Evolutionary conservation across 192 early-diverging fungal species (phyloP).

Genomic region (Phlyctochytrium arcticum): DNA sequence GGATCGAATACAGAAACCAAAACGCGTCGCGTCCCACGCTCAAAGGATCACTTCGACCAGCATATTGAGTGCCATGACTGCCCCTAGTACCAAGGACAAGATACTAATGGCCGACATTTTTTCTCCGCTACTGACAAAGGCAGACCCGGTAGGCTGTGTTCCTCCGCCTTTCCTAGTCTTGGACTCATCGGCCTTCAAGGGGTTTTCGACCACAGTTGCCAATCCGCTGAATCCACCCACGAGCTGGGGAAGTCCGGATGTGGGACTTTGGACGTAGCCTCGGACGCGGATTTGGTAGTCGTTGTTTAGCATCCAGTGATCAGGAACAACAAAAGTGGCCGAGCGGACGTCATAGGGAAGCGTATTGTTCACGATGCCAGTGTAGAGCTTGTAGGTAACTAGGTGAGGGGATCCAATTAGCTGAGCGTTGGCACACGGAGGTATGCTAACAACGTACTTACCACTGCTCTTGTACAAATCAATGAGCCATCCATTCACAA

Average conservation of each 20-base stretch:
- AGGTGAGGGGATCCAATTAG: neutral
- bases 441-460: neutral
- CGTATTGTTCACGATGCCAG: neutral
- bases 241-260: neutral
- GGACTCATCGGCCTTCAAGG: too few relatives aligned
- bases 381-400: neutral
- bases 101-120: too few relatives aligned
- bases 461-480: slow-evolving; percentile 9
- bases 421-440: too few relatives aligned
- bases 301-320: neutral
- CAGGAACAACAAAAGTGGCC: neutral
- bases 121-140: too few relatives aligned
- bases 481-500: neutral
- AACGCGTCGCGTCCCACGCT: too few relatives aligned
- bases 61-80: too few relatives aligned
- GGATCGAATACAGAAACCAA: too few relatives aligned
- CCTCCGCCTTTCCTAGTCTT: too few relatives aligned
- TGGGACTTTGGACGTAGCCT: neutral
- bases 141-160: too few relatives aligned
- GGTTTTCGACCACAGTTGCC: neutral
- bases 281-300: neutral
- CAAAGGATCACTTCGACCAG: too few relatives aligned
- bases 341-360: neutral
- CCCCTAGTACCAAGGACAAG: too few relatives aligned
- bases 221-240: neutral